Evolutionary conservation across 2,329 filamentous ascomycete species (phyloP), one percentile per base, ranked within the genome.

Genomic region (Xylariaceae sp.): DNA sequence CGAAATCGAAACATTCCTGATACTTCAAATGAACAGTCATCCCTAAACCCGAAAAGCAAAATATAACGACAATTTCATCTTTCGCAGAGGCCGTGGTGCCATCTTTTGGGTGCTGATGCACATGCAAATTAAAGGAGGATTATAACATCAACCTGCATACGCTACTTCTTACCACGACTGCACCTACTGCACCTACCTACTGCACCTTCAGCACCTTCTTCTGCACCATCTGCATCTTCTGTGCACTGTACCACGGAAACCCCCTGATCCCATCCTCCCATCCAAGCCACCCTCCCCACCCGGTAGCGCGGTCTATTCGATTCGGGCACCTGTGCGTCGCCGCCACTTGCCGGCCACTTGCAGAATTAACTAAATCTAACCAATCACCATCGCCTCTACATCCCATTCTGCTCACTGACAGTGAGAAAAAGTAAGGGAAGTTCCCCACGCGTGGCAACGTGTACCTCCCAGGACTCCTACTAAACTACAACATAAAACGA

Each of bases 1-100:
- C 16, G 20, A 24, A 50, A 50, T 53, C 43, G 44, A 56, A 39
- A 55, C 53, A 30, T 48, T 37, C 33, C 37, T 55, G 48, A 55
- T 20, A 50, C 48, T 20, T 24, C 11, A 21, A 32, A 37, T 15
- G n/a, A n/a, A n/a, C n/a, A n/a, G n/a, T n/a, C n/a, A n/a, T n/a
- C n/a, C n/a, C n/a, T n/a, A n/a, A n/a, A n/a, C n/a, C n/a, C n/a
- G n/a, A n/a, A n/a, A n/a, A n/a, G n/a, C n/a, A n/a, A n/a, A n/a
- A n/a, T n/a, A n/a, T n/a, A n/a, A n/a, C n/a, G n/a, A n/a, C n/a
- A n/a, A n/a, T n/a, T n/a, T n/a, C n/a, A n/a, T n/a, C n/a, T n/a
- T n/a, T n/a, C n/a, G n/a, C n/a, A n/a, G n/a, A n/a, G n/a, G n/a
- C n/a, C n/a, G n/a, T n/a, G n/a, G n/a, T n/a, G n/a, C n/a, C n/a